phyloP scores from a whole-genome alignment of 169 alveolate genomes.

The Cyclospora cayetanensis region DNA sequence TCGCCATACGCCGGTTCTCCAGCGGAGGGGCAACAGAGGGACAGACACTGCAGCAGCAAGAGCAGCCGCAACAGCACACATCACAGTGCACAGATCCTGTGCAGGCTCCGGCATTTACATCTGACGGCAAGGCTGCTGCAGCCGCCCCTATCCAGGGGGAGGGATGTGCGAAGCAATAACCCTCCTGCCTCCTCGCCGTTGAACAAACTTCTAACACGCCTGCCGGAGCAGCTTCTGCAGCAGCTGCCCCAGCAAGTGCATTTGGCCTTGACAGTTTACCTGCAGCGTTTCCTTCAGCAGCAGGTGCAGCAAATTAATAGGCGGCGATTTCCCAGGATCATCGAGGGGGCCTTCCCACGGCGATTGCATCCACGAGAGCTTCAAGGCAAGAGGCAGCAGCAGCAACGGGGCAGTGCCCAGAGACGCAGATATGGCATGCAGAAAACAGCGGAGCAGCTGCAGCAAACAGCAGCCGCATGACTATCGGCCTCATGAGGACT shows the following conservation, averaged over 20 bases:
- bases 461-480: not conserved
- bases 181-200: not conserved
- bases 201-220: not conserved
- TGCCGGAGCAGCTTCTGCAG: not conserved
- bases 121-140: not conserved
- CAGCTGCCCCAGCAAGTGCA: not conserved
- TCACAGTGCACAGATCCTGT: not conserved
- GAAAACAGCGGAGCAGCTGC: not conserved
- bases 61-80: not conserved
- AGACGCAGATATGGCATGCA: not conserved
- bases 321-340: not conserved
- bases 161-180: not conserved
- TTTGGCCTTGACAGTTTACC: not conserved
- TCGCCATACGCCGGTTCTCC: not conserved
- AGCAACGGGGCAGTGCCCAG: not conserved
- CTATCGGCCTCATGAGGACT: too few species aligned
- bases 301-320: not conserved
- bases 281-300: not conserved
- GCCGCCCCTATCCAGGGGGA: not conserved
- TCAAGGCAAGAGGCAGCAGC: not conserved
- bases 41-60: not conserved
- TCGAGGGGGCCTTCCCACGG: not conserved
- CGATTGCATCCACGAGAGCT: not conserved
- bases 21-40: not conserved
- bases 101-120: not conserved